Percentiles rank a stretch among this genome's conserved stretches.
phyloP scores from a whole-genome alignment of 2,329 filamentous ascomycete species.

The Aspergillus sp. region DNA sequence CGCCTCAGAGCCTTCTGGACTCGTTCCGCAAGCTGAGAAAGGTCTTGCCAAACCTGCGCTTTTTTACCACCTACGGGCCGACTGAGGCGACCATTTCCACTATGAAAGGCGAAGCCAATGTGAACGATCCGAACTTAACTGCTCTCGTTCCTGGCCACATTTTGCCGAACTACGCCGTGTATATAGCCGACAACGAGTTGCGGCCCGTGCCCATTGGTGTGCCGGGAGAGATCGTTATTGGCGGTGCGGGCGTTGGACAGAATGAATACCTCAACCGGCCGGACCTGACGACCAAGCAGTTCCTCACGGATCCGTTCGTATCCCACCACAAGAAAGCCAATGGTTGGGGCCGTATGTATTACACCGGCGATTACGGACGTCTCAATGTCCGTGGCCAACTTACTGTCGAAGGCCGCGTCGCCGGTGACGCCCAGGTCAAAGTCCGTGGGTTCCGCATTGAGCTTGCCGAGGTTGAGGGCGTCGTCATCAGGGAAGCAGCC shows the following conservation, averaged over 20 bases:
- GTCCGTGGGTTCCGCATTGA: constrained; percentile 32
- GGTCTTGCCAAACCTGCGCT: constrained; percentile 2
- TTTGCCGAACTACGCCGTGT: constrained; percentile 31
- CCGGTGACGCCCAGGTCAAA: constrained; percentile 17
- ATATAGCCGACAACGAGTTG: constrained; percentile 26
- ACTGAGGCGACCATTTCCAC: constrained; percentile 7
- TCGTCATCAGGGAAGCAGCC: constrained; percentile 15
- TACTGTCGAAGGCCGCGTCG: constrained; percentile 16
- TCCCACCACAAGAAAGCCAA: not conserved
- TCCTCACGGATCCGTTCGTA: constrained; percentile 8
- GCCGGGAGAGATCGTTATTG: constrained; percentile 36
- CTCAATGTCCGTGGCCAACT: constrained; percentile 18
- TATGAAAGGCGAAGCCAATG: constrained; percentile 2
- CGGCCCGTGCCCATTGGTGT: constrained; percentile 30
- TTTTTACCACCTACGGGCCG: constrained; percentile 10
- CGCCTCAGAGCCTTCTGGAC: not conserved
- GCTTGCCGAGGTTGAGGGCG: constrained; percentile 34
- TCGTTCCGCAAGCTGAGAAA: constrained; percentile 2
- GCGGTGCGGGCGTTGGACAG: constrained; percentile 15
- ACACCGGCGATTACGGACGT: constrained; percentile 20
- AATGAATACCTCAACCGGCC: constrained; percentile 10
- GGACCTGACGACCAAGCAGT: constrained; percentile 10
- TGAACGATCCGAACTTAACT: constrained; percentile 25
- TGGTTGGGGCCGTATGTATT: constrained; percentile 10
- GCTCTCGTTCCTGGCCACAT: constrained; percentile 32